Conservation (phyloP, 2,329 filamentous ascomycete genomes). For the Esteya vermicola region DNA sequence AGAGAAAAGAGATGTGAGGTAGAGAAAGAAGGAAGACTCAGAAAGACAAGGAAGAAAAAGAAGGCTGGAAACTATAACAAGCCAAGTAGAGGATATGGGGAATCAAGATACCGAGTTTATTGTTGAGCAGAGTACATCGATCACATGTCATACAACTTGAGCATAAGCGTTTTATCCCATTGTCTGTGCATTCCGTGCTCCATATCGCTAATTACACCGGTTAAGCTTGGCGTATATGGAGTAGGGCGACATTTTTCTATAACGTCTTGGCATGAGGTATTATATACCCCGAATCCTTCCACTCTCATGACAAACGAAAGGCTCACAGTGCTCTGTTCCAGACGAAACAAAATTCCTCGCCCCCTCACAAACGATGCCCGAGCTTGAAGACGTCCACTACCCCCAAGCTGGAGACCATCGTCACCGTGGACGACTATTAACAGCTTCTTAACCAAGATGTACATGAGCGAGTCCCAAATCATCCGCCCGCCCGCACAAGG, state of each 20-base stretch:
- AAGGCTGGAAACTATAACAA: background rate
- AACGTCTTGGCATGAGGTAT: background rate
- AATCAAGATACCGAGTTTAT: no score
- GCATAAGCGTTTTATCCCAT: no score
- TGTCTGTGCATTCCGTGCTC: no score
- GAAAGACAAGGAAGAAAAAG: background rate
- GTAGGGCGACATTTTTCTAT: background rate
- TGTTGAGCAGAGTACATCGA: no score
- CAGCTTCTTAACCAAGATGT: background rate
- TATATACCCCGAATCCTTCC: background rate
- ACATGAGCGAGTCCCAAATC: background rate
- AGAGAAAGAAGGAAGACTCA: background rate
- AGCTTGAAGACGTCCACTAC: background rate
- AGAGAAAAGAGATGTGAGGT: background rate
- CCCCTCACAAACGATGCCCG: background rate
- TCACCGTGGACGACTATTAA: background rate
- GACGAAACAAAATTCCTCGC: background rate
- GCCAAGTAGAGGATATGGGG: background rate
- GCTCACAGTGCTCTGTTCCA: no score
- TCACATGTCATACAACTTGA: no score
- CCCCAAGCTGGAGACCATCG: background rate
- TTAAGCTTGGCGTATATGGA: background rate
- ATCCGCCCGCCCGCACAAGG: background rate
- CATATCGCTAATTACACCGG: no score
- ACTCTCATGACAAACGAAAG: background rate